Base-by-base conservation (phyloP, 805 yeast species). In the Kluyveromyces siamensis region DNA sequence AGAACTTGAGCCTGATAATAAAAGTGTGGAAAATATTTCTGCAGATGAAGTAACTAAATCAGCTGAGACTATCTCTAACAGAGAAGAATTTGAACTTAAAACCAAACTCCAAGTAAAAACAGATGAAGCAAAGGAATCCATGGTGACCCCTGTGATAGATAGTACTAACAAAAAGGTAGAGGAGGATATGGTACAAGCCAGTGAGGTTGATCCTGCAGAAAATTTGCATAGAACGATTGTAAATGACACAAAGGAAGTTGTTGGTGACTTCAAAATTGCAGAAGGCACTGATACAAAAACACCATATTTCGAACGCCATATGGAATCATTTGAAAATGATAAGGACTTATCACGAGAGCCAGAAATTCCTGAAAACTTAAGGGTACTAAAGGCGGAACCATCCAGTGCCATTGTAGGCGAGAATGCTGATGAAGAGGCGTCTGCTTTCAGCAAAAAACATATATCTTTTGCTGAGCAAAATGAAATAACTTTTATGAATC, bases 1-100 rank as follows among this genome's bases (percentile, higher is more conserved):
- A 30, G 35, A 30, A 11, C 67, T 66, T 30, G 70, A 55, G 52
- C 68, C 37, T 41, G 59, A 40, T 45, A 59, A 48, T 48, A 63
- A 62, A 59, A 58, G 63, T 46, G 48, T 58, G 54, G 55, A 56
- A 57, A 44, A 52, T 9, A 18, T 6, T 13, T 14, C 13, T 13
- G 7, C 21, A 19, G 13, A 39, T 3, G 3, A 45, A 19, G 17
- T 21, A 46, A 27, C 36, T 25, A n/a, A 16, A 11, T 35, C 44
- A 40, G 18, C 30, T 14, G 44, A n/a, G 11, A 21, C 7, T 18
- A 21, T 5, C 10, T 3, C 10, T 37, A n/a, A 37, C 4, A n/a
- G n/a, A 18, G 18, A 10, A 37, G 17, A 8, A 37, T 8, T n/a
- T 37, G 8, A 17, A 8, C 17, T 18, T 17, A n/a, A 13, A 16